Percentiles rank a stretch among this genome's conserved stretches.
phyloP scores from a whole-genome alignment of 2,329 filamentous ascomycete genomes.

The Fusarium keratoplasticum region DNA sequence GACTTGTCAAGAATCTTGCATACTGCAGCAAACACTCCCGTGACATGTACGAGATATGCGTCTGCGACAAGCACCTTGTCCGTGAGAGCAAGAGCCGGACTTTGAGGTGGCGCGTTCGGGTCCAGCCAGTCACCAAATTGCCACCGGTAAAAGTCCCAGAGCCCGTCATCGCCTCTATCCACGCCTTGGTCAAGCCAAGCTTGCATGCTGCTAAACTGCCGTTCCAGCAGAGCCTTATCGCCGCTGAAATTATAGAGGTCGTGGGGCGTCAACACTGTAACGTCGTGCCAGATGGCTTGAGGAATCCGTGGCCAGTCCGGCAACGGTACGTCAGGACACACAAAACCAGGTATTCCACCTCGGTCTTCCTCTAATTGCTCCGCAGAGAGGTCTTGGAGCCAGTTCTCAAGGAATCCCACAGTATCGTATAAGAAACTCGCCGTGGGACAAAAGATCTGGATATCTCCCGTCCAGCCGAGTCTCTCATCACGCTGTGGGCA shows the following conservation, averaged over 20 bases:
- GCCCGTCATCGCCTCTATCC: slow-evolving; percentile 46
- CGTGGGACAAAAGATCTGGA: not conserved
- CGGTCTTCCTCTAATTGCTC: not conserved
- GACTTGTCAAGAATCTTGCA: not conserved
- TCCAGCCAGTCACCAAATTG: slow-evolving; percentile 24
- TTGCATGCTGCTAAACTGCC: slow-evolving; percentile 52
- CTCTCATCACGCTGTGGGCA: not conserved
- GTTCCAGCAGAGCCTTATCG: slow-evolving; percentile 49
- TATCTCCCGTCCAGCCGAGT: not conserved
- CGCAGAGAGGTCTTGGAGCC: slow-evolving; percentile 2
- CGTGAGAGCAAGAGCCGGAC: not conserved
- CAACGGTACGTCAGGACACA: not conserved
- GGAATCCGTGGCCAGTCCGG: slow-evolving; percentile 19
- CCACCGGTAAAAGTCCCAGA: slow-evolving; percentile 48
- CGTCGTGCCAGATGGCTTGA: slow-evolving; percentile 55
- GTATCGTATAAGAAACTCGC: not conserved
- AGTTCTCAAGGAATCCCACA: slow-evolving; percentile 57
- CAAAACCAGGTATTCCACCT: not conserved
- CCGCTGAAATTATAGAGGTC: slow-evolving; percentile 51
- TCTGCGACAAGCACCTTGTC: slow-evolving; percentile 1
- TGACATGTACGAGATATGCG: slow-evolving; percentile 2
- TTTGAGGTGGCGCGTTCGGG: slow-evolving; percentile 22
- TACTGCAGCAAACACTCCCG: not conserved
- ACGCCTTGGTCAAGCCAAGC: slow-evolving; percentile 50
- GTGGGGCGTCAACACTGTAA: slow-evolving; percentile 52